These are phyloP conservation scores for Trichoderma asperellum DNA, from an alignment of 2,329 filamentous ascomycete genomes.

Conservation along the genomic window DNA sequence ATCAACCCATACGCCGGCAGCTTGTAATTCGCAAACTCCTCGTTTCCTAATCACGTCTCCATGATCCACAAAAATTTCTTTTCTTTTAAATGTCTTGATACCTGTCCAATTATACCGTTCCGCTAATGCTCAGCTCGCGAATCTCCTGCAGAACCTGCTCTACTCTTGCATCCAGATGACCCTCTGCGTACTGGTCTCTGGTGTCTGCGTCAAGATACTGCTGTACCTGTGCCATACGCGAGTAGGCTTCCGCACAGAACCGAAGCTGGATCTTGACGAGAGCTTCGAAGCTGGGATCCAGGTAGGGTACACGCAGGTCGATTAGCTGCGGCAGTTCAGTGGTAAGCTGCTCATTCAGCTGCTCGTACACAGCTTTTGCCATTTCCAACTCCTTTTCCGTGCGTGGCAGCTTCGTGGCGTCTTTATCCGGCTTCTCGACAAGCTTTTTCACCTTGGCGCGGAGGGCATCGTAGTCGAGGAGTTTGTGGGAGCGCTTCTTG, in stretches of 20 bases:
- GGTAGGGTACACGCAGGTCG: slow-evolving; percentile 92
- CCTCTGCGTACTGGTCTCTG: slow-evolving; percentile 92
- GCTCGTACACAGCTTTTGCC: slow-evolving; percentile 90
- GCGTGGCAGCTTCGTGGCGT: slow-evolving; percentile 91
- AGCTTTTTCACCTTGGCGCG: slow-evolving; percentile 96
- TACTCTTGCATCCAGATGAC: slow-evolving; percentile 86
- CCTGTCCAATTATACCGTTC: slow-evolving; percentile 56
- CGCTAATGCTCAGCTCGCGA: slow-evolving; percentile 89
- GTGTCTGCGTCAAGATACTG: slow-evolving; percentile 97
- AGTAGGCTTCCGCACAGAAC: slow-evolving; percentile 98
- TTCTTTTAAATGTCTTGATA: background rate
- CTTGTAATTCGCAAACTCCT: slow-evolving; percentile 28
- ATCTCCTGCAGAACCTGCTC: slow-evolving; percentile 98
- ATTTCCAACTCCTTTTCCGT: slow-evolving; percentile 97
- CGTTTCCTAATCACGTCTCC: slow-evolving; percentile 6
- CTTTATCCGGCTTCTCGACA: slow-evolving; percentile 98
- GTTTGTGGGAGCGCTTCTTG: slow-evolving; percentile 98
- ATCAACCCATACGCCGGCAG: slow-evolving; percentile 37
- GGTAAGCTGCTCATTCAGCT: slow-evolving; percentile 94
- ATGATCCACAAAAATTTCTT: background rate
- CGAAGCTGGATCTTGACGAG: slow-evolving; percentile 97
- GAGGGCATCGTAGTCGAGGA: slow-evolving; percentile 96
- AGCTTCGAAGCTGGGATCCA: slow-evolving; percentile 96
- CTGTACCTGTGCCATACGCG: slow-evolving; percentile 97
- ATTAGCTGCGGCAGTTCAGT: slow-evolving; percentile 93